Evolutionary conservation across 768 basidiomycete species (phyloP).

Genomic region (Suillus subalutaceus): DNA sequence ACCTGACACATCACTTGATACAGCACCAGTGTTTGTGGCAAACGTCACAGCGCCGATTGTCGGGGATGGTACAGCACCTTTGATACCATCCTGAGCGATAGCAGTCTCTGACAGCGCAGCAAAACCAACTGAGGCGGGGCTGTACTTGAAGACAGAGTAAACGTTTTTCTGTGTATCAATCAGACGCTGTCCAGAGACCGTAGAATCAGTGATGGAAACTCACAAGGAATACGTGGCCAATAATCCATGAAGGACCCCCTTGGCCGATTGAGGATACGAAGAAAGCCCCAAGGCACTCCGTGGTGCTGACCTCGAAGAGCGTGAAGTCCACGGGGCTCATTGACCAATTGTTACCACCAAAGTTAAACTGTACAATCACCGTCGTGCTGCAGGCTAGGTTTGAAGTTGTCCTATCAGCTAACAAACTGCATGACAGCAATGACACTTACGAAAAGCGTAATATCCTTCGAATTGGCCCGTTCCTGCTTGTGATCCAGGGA

Average conservation of each 20-base stretch:
- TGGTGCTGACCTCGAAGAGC: constrained; percentile 51
- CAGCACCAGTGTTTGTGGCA: constrained; percentile 5
- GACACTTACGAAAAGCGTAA: constrained; percentile 44
- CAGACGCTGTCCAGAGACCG: constrained; percentile 7
- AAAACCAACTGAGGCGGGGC: constrained; percentile 45
- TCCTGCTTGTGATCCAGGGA: constrained; percentile 44
- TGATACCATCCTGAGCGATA: constrained; percentile 28
- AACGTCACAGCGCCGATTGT: constrained; percentile 4
- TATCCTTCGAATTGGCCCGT: constrained; percentile 46
- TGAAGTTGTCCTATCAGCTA: neutral
- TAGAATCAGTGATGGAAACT: neutral
- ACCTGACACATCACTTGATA: neutral
- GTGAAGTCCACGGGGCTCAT: constrained; percentile 54
- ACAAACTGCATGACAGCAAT: neutral
- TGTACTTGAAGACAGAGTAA: constrained; percentile 37
- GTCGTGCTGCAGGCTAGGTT: constrained; percentile 44
- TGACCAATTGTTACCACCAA: constrained; percentile 48
- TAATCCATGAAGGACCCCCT: constrained; percentile 74
- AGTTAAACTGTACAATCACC: constrained; percentile 44
- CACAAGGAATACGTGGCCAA: constrained; percentile 86
- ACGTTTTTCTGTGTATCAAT: constrained; percentile 49
- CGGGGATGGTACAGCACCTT: neutral
- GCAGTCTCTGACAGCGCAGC: constrained; percentile 41
- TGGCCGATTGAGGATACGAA: constrained; percentile 63
- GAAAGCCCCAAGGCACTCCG: constrained; percentile 82